These are phyloP conservation scores for Shiraia sp. DNA, from an alignment of 2,329 filamentous ascomycete species.

Conservation along the genomic window DNA sequence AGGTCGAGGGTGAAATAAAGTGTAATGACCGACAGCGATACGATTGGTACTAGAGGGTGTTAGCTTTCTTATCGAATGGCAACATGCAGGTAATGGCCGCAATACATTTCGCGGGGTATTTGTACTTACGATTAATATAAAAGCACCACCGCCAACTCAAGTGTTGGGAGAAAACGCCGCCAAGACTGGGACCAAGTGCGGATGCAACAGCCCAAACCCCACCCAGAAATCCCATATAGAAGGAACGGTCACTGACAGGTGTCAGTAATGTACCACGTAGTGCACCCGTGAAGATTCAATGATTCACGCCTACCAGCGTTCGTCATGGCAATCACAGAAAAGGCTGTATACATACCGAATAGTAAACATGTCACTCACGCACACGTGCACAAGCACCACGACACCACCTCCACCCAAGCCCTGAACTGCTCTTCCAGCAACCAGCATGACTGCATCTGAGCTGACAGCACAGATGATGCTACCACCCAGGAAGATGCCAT, in stretches of 20 bases:
- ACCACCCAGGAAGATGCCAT: conserved; percentile 52
- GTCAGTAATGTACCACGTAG: conserved; percentile 7
- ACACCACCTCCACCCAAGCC: conserved; percentile 59
- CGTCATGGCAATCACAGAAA: neutral
- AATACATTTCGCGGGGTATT: neutral
- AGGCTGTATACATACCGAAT: conserved; percentile 28
- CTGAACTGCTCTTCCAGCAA: conserved; percentile 58
- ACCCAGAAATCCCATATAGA: conserved; percentile 58
- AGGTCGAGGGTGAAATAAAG: conserved; percentile 58
- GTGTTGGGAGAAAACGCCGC: conserved; percentile 54
- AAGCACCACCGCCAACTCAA: conserved; percentile 58
- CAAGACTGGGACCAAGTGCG: conserved; percentile 57
- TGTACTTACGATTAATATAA: conserved; percentile 34
- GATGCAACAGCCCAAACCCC: conserved; percentile 61
- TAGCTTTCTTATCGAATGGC: no score
- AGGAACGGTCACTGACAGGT: conserved; percentile 43
- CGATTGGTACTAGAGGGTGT: conserved; percentile 53
- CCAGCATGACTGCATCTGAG: conserved; percentile 55
- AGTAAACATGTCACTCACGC: conserved; percentile 59
- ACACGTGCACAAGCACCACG: conserved; percentile 57
- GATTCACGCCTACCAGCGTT: neutral
- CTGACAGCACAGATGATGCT: conserved; percentile 56
- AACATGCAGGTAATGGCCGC: neutral
- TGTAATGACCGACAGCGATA: conserved; percentile 52
- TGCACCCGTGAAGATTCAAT: neutral